phyloP scores from a whole-genome alignment of 2,329 filamentous ascomycete genomes.

The Colletotrichum siamense region DNA sequence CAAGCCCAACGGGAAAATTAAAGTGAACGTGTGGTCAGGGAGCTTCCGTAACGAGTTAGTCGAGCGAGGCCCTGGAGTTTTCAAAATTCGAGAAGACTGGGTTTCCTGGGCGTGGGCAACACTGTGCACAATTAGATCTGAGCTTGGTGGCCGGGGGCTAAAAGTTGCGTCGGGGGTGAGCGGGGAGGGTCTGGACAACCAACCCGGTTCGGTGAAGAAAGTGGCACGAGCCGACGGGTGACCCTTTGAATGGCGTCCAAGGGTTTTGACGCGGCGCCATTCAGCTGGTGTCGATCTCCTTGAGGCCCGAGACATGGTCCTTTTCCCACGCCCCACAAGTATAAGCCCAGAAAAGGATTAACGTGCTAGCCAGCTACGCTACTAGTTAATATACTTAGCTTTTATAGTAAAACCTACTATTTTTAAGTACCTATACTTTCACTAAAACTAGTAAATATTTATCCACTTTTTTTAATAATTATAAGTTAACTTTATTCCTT shows the following conservation, averaged over 20 bases:
- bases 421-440: no score
- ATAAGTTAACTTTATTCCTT: no score
- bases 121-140: background rate
- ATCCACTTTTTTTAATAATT: no score
- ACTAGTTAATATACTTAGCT: no score
- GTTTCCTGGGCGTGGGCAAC: background rate
- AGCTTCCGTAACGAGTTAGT: constrained; percentile 1
- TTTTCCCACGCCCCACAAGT: no score
- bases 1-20: background rate
- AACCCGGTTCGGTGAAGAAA: constrained; percentile 10
- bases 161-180: background rate
- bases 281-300: background rate
- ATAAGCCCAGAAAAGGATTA: no score
- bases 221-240: background rate
- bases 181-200: background rate
- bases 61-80: background rate
- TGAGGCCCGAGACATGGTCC: no score
- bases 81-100: constrained; percentile 7
- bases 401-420: no score
- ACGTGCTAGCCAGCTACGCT: no score
- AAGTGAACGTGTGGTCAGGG: background rate
- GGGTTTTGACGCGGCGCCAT: background rate
- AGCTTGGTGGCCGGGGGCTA: constrained; percentile 1
- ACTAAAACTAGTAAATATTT: no score
- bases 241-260: background rate